Evolutionary conservation across 2,329 filamentous ascomycete genomes (phyloP), one percentile per base, ranked within the genome.

Genomic region (Xylariaceae sp.): DNA sequence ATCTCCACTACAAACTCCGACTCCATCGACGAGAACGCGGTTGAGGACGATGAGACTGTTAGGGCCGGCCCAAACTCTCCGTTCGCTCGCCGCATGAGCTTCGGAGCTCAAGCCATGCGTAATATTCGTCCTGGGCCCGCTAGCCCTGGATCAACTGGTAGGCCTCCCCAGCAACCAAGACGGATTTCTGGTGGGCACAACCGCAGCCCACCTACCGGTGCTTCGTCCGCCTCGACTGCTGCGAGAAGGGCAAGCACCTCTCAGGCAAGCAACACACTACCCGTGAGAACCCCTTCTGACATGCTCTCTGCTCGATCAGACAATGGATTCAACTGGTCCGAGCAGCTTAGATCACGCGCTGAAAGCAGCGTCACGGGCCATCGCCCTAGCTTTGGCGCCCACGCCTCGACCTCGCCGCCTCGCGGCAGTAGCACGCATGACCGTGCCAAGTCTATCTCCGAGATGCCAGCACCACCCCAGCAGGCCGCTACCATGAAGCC

Each of bases 271-370:
- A 80, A 75, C 74, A 77, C 76, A 79, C 79, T 80, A 73, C 70
- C 74, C 74, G 73, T 78, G 66, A 78, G 77, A 86, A 77, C 80
- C 74, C 74, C 79, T 83, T 86, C 87, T 89, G 83, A 89, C 86
- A 78, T 77, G 76, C 77, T 76, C 78, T 75, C 76, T 73, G 71
- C 76, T 79, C 83, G 81, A 76, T 77, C 85, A 93, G 89, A 91
- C 82, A 91, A 95, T 82, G 91, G 90, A 74, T 96, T 96, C 83
- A 96, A 96, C 78, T 96, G 93, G 89, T 91, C 91, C 72, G 93
- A 97, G 80, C 93, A 96, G 79, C 86, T 97, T 81, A 91, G 92
- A 75, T 89, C 88, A 70, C 89, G 93, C 72, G 93, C 93, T 68
- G 91, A 96, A 79, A 93, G 91, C 75, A 88, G 86, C 68, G 81